Base-by-base conservation (phyloP, 2,329 filamentous ascomycete genomes). In the Blastomyces silverae region DNA sequence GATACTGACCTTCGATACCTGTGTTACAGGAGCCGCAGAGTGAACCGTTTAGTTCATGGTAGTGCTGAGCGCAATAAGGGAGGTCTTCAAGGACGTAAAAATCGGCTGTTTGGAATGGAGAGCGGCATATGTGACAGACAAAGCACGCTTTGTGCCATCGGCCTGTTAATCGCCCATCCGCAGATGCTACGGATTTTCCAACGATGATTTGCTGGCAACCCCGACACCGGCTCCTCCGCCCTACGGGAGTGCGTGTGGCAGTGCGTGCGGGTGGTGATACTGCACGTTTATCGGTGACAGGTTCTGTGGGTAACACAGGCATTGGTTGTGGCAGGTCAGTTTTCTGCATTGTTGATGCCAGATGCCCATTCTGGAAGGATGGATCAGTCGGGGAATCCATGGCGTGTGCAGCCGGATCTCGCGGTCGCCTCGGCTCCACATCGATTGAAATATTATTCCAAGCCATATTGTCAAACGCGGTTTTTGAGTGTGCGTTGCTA, bases 121-220 rank as follows among this genome's bases (percentile, higher is more conserved):
- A 83, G 13, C 82, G 81, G 79, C 94, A 99, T 1, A 89, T 92
- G 37, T 86, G 85, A 82, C 94, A 99, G 13, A 93, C 90, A 74
- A 99, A 97, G 76, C 93, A 99, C 4, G 89, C 85, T 76, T 95
- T 96, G 81, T 99, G 94, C 76, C 96, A 99, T 68, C 92, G 88
- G 11, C 94, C 94, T 0, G 91, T 96, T 31, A 99, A 81, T 31
- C 92, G 88, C 20, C 94, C 94, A 71, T 97, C 94, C 0, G 92
- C 92, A 17, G 92, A 96, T 44, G 93, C 96, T 65, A 99, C 87
- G 0, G 92, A 96, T 78, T 97, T 97, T 25, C 92, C 93, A 56
- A 86, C 85, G 71, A 99, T 97, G 7, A 83, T 80, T 57, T 89
- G 80, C 3, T 85, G 82, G 76, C 94, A 99, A 0, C 90, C 90